Percentiles rank a stretch among this genome's conserved stretches.
Evolutionary conservation across 1,139 yeast genomes (phyloP).

Genomic region (Candida pseudoviswanathii): DNA sequence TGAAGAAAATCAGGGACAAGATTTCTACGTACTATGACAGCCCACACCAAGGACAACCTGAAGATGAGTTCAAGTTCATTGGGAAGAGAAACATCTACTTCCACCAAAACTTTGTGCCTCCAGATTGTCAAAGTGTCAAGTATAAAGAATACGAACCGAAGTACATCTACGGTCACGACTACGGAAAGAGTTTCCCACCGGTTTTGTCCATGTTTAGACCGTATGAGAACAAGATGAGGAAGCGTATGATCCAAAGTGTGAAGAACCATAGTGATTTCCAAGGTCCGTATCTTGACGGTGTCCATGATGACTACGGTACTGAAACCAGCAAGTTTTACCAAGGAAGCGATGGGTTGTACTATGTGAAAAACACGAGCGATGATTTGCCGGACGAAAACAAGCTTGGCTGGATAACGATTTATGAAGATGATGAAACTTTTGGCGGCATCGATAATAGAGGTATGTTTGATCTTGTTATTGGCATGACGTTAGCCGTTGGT

Average conservation of each 20-base stretch:
- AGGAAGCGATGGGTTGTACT: slow-evolving; percentile 59
- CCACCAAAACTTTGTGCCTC: slow-evolving; percentile 30
- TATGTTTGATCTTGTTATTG: slow-evolving; percentile 57
- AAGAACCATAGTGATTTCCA: slow-evolving; percentile 20
- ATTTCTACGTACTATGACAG: slow-evolving; percentile 12
- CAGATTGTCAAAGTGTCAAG: slow-evolving; percentile 12
- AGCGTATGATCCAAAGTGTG: slow-evolving; percentile 35
- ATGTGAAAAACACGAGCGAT: slow-evolving; percentile 49
- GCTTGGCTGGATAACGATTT: slow-evolving; percentile 65
- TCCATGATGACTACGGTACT: slow-evolving; percentile 26
- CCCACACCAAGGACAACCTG: slow-evolving; percentile 10
- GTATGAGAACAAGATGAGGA: slow-evolving; percentile 46
- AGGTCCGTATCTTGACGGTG: slow-evolving; percentile 24
- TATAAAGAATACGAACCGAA: slow-evolving; percentile 23
- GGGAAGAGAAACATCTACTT: slow-evolving; percentile 33
- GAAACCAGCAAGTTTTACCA: slow-evolving; percentile 39
- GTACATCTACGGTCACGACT: slow-evolving; percentile 35
- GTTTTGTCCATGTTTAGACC: slow-evolving; percentile 58
- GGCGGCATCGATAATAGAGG: slow-evolving; percentile 32
- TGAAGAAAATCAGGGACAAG: slow-evolving; percentile 21
- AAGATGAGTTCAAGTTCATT: slow-evolving; percentile 26
- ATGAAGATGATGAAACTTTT: slow-evolving; percentile 43
- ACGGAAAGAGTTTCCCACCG: slow-evolving; percentile 30
- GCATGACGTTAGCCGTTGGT: slow-evolving; percentile 57
- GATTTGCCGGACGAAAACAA: slow-evolving; percentile 62